A percentile compares a stretch with the other conserved stretches of the same genome.
Conservation (phyloP, 208 protist species). For the Zelonia costaricensis region DNA sequence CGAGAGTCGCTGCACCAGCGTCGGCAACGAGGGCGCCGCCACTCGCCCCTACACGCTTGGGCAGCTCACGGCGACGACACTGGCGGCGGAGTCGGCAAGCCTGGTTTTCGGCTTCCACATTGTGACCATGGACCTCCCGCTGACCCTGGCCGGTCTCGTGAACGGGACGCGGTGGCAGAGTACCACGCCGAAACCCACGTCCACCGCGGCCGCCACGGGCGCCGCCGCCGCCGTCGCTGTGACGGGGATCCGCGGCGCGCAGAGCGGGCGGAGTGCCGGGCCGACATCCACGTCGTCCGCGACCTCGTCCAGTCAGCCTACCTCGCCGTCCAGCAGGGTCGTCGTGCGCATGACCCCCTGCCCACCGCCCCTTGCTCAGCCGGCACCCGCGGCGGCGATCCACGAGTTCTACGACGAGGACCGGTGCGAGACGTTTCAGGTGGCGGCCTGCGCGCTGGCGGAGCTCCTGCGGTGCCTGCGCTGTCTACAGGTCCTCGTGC, state of each 20-base stretch:
- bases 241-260: neutral
- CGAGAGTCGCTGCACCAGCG: neutral
- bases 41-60: neutral
- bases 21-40: neutral
- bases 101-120: conserved; percentile 16
- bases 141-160: conserved; percentile 16
- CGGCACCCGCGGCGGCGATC: neutral
- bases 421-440: conserved; percentile 16
- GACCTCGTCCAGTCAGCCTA: neutral
- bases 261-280: no score
- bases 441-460: conserved; percentile 12
- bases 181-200: neutral
- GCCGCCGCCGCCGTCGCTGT: neutral
- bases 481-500: conserved; percentile 5
- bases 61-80: conserved; percentile 1
- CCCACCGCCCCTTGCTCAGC: neutral
- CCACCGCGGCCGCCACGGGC: neutral
- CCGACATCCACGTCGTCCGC: no score
- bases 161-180: conserved; percentile 24
- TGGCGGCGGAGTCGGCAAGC: conserved; percentile 12
- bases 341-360: conserved; percentile 5
- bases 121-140: conserved; percentile 21
- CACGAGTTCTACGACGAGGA: conserved; percentile 16
- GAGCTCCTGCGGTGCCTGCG: conserved; percentile 12
- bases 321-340: no score